Evolutionary conservation across 139 green algal species (phyloP), one percentile per base, ranked within the genome.

Genomic region (Haematococcus lacustris): DNA sequence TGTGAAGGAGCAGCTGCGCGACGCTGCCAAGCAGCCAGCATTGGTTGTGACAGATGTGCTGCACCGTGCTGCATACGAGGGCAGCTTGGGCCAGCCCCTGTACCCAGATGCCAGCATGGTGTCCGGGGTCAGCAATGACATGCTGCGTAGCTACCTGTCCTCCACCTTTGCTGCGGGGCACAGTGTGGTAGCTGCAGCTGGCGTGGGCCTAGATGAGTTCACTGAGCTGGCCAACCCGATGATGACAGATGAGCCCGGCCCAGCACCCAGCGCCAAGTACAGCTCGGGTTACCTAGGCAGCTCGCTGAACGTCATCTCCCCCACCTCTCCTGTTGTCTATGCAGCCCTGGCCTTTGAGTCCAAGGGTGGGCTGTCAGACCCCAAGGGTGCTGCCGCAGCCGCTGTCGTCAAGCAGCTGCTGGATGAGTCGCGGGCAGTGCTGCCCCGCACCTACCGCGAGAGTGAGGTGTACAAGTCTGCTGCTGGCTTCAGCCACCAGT

Each of bases 291-390:
- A 89, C 61, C 74, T 76, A 5, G 84, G 84, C 47, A 80, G 84
- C 57, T 70, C 77, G 41, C 62, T 85, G 47, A 81, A 74, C 62
- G 51, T 81, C 30, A 51, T 89, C 47, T 65, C 69, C 1, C 71
- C 74, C 35, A 43, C 72, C 2, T 67, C 73, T 0, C 60, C 73
- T n/a, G 68, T 78, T 6, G 78, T 75, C 33, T 72, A 85, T 28
- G 74, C 84, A 6, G 78, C 71, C 4, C 71, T 89, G 30, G 84
- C 78, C 28, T 84, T 83, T 40, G 84, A 86, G 76, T 78, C 80
- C 65, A 80, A 78, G 66, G 84, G 84, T 9, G 84, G 84, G 0
- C 76, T 85, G 37, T 41, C 47, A 25, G 77, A 85, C 66, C 2
- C 70, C 65, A 89, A 89, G 78, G 59, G 69, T 6, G 72, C 74